Evolutionary conservation across 345 rosid genomes (phyloP).

Genomic region (Eucalyptus caleyi): DNA sequence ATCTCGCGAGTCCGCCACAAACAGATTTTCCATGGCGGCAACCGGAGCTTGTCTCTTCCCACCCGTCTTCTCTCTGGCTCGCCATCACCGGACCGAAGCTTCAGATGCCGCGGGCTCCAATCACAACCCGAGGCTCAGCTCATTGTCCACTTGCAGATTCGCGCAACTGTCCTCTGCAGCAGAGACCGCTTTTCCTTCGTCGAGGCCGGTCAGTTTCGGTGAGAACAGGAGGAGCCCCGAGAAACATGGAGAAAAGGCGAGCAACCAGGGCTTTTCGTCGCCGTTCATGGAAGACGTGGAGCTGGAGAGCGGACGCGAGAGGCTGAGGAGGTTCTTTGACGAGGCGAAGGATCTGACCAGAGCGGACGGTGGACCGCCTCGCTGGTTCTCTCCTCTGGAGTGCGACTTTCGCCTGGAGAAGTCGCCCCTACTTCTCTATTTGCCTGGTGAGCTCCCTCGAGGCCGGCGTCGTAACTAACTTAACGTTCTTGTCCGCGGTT

Average conservation of each 20-base stretch:
- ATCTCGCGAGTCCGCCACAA: not conserved
- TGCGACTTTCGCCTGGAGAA: slow-evolving; percentile 23
- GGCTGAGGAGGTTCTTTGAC: slow-evolving; percentile 33
- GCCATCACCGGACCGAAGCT: not conserved
- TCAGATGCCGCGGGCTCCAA: not conserved
- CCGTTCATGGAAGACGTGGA: not conserved
- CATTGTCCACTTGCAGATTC: not conserved
- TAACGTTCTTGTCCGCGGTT: not conserved
- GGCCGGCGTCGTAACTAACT: not conserved
- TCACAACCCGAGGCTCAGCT: not conserved
- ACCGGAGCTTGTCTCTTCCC: not conserved
- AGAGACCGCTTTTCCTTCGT: not conserved
- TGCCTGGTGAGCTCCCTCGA: slow-evolving; percentile 38
- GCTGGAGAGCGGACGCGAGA: not conserved
- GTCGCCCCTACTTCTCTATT: slow-evolving; percentile 59
- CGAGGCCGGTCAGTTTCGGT: not conserved
- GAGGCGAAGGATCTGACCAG: slow-evolving; percentile 24
- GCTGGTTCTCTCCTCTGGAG: slow-evolving; percentile 71
- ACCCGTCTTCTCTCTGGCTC: not conserved
- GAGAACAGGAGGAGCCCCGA: not conserved
- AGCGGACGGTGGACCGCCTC: slow-evolving; percentile 45
- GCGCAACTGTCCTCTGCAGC: not conserved
- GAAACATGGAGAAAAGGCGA: not conserved
- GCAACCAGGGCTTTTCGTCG: not conserved
- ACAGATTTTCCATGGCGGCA: slow-evolving; percentile 1